Base-by-base conservation (phyloP, 1,284 basidiomycete species). In the Ustilago shanxiensis region DNA sequence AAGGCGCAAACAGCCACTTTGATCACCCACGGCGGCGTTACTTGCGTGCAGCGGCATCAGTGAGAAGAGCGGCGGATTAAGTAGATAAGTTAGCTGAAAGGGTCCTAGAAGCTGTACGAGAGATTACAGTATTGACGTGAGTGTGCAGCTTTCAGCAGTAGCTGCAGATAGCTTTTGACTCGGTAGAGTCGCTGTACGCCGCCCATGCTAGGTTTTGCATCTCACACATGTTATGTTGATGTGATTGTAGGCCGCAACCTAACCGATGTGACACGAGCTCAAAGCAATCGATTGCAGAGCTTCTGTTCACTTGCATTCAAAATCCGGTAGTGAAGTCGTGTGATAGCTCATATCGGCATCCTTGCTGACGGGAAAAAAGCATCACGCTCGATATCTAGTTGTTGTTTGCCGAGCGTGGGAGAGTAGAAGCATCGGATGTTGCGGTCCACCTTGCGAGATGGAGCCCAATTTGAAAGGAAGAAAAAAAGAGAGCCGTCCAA, bases 391-490 rank as follows among this genome's bases (percentile, higher is more conserved):
- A 3, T 8, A 20, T 44, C 18, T 20, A 18, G 7, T 44, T 13
- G 3, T 49, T 49, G 47, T 49, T 49, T 49, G 47, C 47, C 47
- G 47, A 49, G 47, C 47, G 47, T 49, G 47, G 47, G 47, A 47
- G n/a, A 22, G 44, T 10, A 20, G 18, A 26, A 22, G n/a, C 24
- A 26, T 47, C 44, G 44, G n/a, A n/a, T n/a, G n/a, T 47, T 47
- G 44, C 44, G 44, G 44, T 47, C n/a, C 20, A 56, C 37, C 35
- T 8, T n/a, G n/a, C n/a, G 41, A 14, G 24, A n/a, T n/a, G 44
- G 44, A 13, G 26, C 41, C 22, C 22, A 49, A 31, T 39, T 33
- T 18, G 28, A 11, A 7, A n/a, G n/a, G 52, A 9, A 4, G 26
- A 41, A 35, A 28, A 55, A 26, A 39, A 33, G 47, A 37, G 8